Base-by-base conservation (phyloP, 371 early-diverging fungal genomes). In the Rhizopus arrhizus region DNA sequence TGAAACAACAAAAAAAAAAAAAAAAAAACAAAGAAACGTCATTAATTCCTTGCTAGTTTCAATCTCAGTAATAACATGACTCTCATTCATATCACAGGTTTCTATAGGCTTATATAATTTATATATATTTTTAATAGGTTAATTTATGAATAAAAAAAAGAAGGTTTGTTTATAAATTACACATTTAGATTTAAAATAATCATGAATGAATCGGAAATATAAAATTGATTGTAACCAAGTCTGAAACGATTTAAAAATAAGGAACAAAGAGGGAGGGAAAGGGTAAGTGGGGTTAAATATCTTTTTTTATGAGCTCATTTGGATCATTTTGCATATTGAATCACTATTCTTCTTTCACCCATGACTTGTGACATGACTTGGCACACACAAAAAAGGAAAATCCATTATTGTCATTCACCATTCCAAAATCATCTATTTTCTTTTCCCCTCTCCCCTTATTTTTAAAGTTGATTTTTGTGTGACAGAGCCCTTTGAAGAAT, bases 391-490 rank as follows among this genome's bases (percentile, higher is more conserved):
- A 22, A 22, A 22, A 2, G 22, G 22, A 22, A 22, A 5, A 1
- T 43, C 5, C 15, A 43, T 43, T 15, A 0, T 9, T 13, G 13
- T n/a, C 15, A 43, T 43, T 43, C 13, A 13, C 11, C 13, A 43
- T n/a, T 13, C 8, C 5, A 43, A 43, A 43, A 43, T n/a, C 43
- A 43, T 43, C 22, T n/a, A n/a, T 42, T 42, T 42, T 11, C 43
- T 42, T n/a, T 6, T 42, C 43, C 13, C 13, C 13, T 42, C 13
- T 42, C 5, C 8, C 8, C 8, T 43, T 43, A 13, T 43, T 43
- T 43, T 43, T 43, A 43, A 43, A 43, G 43, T 43, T 43, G 43
- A n/a, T 15, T 43, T 43, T 43, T 43, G 43, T 43, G 43, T 5
- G 15, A 43, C 43, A 13, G 11, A 5, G 8, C 15, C n/a, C 15